A percentile compares a stretch with the other conserved stretches of the same genome.
These are phyloP conservation scores for Protomyces inundatus DNA, from an alignment of 1,139 yeast species.

Conservation along the genomic window DNA sequence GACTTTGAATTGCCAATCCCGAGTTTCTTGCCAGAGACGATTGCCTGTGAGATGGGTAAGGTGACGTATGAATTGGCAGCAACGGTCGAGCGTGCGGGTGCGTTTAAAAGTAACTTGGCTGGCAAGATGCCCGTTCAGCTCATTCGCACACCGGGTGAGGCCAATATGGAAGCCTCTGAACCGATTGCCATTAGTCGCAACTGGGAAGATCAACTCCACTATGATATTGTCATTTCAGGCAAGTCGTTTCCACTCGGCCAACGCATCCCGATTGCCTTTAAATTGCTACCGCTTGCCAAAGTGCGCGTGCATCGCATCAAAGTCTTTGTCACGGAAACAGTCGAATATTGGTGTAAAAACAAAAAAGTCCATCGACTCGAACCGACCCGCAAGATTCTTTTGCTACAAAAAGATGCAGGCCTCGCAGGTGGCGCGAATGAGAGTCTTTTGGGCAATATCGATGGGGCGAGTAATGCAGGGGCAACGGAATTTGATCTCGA, in stretches of 20 bases:
- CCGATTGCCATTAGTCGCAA: conserved; percentile 85
- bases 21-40: conserved; percentile 74
- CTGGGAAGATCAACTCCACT: conserved; percentile 77
- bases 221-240: conserved; percentile 83
- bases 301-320: conserved; percentile 81
- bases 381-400: conserved; percentile 71
- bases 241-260: conserved; percentile 81
- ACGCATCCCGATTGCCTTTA: conserved; percentile 74
- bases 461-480: conserved; percentile 34
- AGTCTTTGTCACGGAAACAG: conserved; percentile 76
- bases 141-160: conserved; percentile 71
- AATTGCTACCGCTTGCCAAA: conserved; percentile 80
- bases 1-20: conserved; percentile 87
- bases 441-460: conserved; percentile 43
- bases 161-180: conserved; percentile 79
- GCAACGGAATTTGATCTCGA: conserved; percentile 70
- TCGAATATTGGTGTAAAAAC: conserved; percentile 80
- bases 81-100: conserved; percentile 64
- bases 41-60: conserved; percentile 72
- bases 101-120: conserved; percentile 70
- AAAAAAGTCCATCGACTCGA: conserved; percentile 87
- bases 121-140: conserved; percentile 62
- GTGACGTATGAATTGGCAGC: conserved; percentile 69
- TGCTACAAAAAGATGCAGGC: conserved; percentile 57
- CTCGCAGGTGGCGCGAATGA: conserved; percentile 28